Percentiles rank a stretch among this genome's conserved stretches.
Conservation (phyloP, 2,329 filamentous ascomycete genomes). For the Talaromyces marneffei region DNA sequence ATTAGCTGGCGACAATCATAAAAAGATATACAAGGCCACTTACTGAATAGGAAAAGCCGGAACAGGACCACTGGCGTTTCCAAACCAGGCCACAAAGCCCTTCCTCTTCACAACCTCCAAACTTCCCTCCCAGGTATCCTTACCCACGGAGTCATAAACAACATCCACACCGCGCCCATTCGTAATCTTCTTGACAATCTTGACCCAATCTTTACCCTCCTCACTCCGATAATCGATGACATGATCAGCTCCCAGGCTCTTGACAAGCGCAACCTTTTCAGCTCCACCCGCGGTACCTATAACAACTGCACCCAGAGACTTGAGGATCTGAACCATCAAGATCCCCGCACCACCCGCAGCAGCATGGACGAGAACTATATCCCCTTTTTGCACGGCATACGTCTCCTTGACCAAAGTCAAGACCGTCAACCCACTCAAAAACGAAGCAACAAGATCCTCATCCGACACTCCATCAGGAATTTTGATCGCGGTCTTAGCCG, state of each 20-base stretch:
- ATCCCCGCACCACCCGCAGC: slow-evolving; percentile 77
- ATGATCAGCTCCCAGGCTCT: slow-evolving; percentile 60
- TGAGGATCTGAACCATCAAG: slow-evolving; percentile 69
- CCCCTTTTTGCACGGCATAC: slow-evolving; percentile 62
- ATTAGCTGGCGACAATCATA: not conserved
- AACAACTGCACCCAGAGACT: slow-evolving; percentile 64
- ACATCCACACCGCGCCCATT: slow-evolving; percentile 65
- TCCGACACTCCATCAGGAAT: slow-evolving; percentile 59
- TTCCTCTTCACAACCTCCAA: slow-evolving; percentile 69
- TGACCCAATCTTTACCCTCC: slow-evolving; percentile 71
- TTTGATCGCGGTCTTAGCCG: slow-evolving; percentile 51
- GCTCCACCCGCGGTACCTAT: slow-evolving; percentile 72
- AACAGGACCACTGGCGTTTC: slow-evolving; percentile 74
- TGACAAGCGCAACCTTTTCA: slow-evolving; percentile 67
- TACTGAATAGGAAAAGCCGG: slow-evolving; percentile 59
- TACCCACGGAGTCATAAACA: slow-evolving; percentile 82
- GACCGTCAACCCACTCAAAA: slow-evolving; percentile 80
- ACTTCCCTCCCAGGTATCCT: slow-evolving; percentile 73
- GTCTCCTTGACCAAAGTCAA: slow-evolving; percentile 73
- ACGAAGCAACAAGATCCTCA: slow-evolving; percentile 59
- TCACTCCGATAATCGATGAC: slow-evolving; percentile 77
- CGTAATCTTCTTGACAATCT: slow-evolving; percentile 79
- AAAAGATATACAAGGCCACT: slow-evolving; percentile 29
- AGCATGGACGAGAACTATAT: slow-evolving; percentile 79
- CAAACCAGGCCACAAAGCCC: slow-evolving; percentile 71